A percentile compares a stretch with the other conserved stretches of the same genome.
Evolutionary conservation across 129 eudicot genomes (phyloP).

Genomic region (Dittrichia graveolens): DNA sequence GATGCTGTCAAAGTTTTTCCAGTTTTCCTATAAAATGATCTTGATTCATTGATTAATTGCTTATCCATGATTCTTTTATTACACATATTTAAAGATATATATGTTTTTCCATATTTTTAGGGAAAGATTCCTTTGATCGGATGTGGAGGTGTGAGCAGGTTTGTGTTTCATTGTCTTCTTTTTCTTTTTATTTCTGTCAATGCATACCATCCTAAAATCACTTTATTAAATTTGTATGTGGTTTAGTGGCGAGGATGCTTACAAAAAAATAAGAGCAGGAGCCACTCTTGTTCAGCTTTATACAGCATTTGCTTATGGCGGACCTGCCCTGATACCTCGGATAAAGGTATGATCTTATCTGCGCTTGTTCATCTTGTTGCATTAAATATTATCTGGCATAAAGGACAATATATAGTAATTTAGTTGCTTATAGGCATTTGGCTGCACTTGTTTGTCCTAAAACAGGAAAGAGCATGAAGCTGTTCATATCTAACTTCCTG

Average conservation of each 20-base stretch:
- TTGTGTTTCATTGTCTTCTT: constrained; percentile 18
- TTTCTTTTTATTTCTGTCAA: not conserved
- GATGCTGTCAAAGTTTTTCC: no score
- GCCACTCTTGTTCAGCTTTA: constrained; percentile 96
- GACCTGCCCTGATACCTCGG: constrained; percentile 91
- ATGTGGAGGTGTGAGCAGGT: constrained; percentile 96
- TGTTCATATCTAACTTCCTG: no score
- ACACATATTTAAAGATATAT: constrained; percentile 5
- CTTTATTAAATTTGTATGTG: constrained; percentile 15
- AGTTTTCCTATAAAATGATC: not conserved
- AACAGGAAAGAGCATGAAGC: not conserved
- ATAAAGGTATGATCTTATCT: constrained; percentile 58
- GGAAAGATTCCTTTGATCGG: constrained; percentile 92
- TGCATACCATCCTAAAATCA: not conserved
- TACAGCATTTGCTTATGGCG: constrained; percentile 92
- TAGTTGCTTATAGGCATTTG: constrained; percentile 3
- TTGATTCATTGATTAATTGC: not conserved
- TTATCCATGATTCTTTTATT: not conserved
- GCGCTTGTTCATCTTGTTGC: not conserved
- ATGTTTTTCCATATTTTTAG: constrained; percentile 34
- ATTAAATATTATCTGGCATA: not conserved
- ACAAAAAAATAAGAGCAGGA: constrained; percentile 92
- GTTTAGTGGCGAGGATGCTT: constrained; percentile 93
- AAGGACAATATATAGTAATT: not conserved
- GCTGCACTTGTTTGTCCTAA: not conserved